Evolutionary conservation across 768 basidiomycete species (phyloP), one percentile per base, ranked within the genome.

Genomic region (Amylocystis lapponica): DNA sequence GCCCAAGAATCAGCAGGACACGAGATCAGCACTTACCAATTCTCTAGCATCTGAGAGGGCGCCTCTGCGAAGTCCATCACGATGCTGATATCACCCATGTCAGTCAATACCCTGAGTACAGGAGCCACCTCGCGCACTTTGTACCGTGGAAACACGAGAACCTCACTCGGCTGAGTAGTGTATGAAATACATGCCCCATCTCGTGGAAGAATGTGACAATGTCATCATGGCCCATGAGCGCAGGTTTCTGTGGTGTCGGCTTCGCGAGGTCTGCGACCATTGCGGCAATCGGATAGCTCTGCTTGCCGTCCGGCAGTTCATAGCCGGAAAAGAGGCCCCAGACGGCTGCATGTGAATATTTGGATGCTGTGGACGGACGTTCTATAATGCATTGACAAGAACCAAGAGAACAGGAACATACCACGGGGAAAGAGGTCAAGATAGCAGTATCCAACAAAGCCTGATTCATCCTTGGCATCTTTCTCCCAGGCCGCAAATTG

Each of bases 251-350:
- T 1, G 81, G 77, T 1, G 87, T 89, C 3, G 86, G 73, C 58
- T 93, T 94, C 4, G 90, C 86, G 9, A 94, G 75, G 60, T 92
- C 93, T 29, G 91, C 90, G 6, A 93, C 91, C 90, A 93, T 93
- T 3, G 84, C 83, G 1, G 81, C 63, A 38, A 88, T 61, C 2
- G 89, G 89, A 59, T 88, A 90, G 57, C 70, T 71, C 23, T 85
- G 74, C 39, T 71, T 71, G 32, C 80, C 81, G 43, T 77, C 64
- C 0, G 72, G 46, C 19, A 64, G 68, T 33, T 75, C 68, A 56
- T 81, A 83, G 12, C 90, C 87, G 0, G 81, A 65, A 5, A 85
- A 67, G 22, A 92, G 66, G 6, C 76, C 70, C 85, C 87, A 93
- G 2, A 92, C 88, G 1, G 88, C 88, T 0, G 90, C 90, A 65